phyloP scores from a whole-genome alignment of 306 rosid genomes.

The Coriaria nepalensis region DNA sequence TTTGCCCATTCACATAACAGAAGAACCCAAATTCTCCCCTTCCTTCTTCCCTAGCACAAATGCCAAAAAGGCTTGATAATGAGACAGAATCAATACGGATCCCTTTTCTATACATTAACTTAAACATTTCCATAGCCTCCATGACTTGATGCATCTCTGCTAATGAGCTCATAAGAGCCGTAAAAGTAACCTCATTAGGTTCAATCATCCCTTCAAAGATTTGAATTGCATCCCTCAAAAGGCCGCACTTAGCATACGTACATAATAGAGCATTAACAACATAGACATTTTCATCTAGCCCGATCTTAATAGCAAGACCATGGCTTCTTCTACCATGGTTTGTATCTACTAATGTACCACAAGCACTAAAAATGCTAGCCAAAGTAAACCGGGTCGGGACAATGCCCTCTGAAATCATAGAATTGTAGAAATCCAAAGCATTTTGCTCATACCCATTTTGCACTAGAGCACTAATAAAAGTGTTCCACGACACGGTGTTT shows the following conservation, averaged over 20 bases:
- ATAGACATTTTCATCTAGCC: conserved; percentile 40
- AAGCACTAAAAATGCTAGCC: conserved; percentile 55
- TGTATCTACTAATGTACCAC: conserved; percentile 28
- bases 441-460: conserved; percentile 34
- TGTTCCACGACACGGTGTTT: conserved; percentile 60
- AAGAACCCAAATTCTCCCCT: conserved; percentile 20
- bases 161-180: conserved; percentile 56
- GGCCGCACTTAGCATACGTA: conserved; percentile 53
- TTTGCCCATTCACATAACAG: conserved; percentile 28
- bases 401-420: conserved; percentile 32
- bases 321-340: conserved; percentile 44
- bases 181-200: conserved; percentile 68
- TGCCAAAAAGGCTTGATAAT: conserved; percentile 48
- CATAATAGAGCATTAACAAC: conserved; percentile 45
- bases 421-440: conserved; percentile 39
- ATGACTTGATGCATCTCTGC: conserved; percentile 24
- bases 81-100: conserved; percentile 48
- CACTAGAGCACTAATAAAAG: conserved; percentile 38
- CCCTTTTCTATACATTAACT: conserved; percentile 48
- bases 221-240: conserved; percentile 32
- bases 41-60: conserved; percentile 31
- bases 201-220: conserved; percentile 40
- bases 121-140: conserved; percentile 44
- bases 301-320: conserved; percentile 43
- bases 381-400: conserved; percentile 48